A percentile compares a stretch with the other conserved stretches of the same genome.
Conservation (phyloP, 2,329 filamentous ascomycete genomes). For the Xylaria sp. region DNA sequence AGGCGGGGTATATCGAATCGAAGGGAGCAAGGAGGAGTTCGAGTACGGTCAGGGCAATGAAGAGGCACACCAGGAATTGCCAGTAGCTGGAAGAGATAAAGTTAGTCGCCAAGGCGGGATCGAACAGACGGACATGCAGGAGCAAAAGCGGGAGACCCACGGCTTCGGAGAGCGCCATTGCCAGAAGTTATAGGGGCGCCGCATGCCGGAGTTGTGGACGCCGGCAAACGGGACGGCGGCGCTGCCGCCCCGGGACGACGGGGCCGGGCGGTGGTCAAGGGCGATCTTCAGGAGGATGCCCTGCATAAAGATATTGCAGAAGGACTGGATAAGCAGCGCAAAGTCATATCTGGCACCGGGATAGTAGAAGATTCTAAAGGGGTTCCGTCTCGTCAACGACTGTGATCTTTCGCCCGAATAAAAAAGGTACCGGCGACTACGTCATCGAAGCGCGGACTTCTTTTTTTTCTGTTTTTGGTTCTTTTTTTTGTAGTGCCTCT, state of each 20-base stretch:
- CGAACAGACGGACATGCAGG: not conserved
- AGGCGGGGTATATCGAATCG: slow-evolving; percentile 54
- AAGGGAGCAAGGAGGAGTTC: slow-evolving; percentile 63
- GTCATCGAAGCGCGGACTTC: not conserved
- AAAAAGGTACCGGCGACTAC: not conserved
- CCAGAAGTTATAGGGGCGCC: slow-evolving; percentile 73
- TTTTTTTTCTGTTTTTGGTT: no score
- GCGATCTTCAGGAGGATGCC: slow-evolving; percentile 60
- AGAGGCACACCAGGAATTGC: slow-evolving; percentile 67
- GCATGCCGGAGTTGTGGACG: slow-evolving; percentile 39
- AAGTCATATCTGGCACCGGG: slow-evolving; percentile 60
- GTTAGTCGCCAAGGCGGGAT: slow-evolving; percentile 22
- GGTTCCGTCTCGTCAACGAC: slow-evolving; percentile 7
- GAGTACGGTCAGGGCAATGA: slow-evolving; percentile 53
- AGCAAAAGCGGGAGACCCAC: slow-evolving; percentile 36
- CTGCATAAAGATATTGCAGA: slow-evolving; percentile 62
- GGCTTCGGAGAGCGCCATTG: slow-evolving; percentile 70
- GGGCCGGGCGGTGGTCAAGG: slow-evolving; percentile 59
- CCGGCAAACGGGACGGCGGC: slow-evolving; percentile 58
- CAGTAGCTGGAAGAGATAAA: slow-evolving; percentile 56
- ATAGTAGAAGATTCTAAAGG: slow-evolving; percentile 62
- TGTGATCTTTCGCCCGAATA: not conserved
- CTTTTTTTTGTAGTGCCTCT: not conserved
- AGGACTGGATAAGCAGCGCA: slow-evolving; percentile 58
- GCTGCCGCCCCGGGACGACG: slow-evolving; percentile 56